These are phyloP conservation scores for Suillus variegatus DNA, from an alignment of 768 basidiomycete species.

Conservation along the genomic window DNA sequence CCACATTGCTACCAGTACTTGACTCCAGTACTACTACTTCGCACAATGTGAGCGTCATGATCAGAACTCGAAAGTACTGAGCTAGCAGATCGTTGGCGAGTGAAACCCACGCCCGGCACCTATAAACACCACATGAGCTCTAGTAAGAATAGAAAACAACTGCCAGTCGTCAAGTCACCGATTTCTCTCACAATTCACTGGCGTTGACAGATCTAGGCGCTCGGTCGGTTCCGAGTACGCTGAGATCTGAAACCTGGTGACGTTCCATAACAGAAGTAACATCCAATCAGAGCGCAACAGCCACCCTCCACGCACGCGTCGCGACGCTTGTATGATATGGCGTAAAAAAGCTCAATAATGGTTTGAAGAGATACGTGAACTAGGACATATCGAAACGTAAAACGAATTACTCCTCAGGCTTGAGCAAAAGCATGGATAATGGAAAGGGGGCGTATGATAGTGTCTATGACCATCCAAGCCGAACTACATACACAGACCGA, in stretches of 20 bases:
- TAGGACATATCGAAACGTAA: constrained; percentile 11
- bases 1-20: not conserved
- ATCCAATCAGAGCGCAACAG: not conserved
- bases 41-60: not conserved
- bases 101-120: not conserved
- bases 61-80: not conserved
- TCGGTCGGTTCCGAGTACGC: not conserved
- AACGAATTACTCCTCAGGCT: constrained; percentile 4
- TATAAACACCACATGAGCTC: not conserved
- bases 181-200: no score
- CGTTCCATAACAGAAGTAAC: not conserved
- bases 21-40: not conserved
- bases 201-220: not conserved
- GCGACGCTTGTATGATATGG: not conserved
- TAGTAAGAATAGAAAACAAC: not conserved
- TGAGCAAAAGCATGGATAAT: constrained; percentile 7
- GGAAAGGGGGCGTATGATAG: constrained; percentile 3
- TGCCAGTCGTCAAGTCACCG: not conserved
- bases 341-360: constrained; percentile 8
- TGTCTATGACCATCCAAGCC: constrained; percentile 12
- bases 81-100: not conserved
- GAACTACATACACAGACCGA: constrained; percentile 10
- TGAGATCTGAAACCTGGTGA: not conserved
- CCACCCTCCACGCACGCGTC: not conserved
- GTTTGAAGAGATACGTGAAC: constrained; percentile 9